Evolutionary conservation across 495 filamentous ascomycete genomes (phyloP), one percentile per base, ranked within the genome.

Genomic region (Umbilicaria muhlenbergii): DNA sequence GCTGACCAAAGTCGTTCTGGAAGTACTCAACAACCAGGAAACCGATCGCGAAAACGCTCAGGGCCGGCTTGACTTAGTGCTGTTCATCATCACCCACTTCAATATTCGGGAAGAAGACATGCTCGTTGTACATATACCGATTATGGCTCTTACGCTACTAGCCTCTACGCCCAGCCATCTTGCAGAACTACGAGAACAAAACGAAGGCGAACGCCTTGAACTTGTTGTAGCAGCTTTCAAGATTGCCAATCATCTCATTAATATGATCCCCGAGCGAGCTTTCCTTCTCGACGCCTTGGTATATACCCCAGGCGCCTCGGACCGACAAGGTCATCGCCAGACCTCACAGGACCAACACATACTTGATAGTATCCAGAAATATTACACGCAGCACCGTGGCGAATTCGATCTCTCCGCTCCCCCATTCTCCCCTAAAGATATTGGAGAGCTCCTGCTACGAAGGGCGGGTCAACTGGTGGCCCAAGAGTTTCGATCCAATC

Each of bases 51-150:
- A 78, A 74, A 40, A 50, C 58, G 33, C 43, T 59, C 46, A 51
- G 41, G 42, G 45, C 19, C 51, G 62, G 43, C 65, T 98, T 41
- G 70, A 74, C 16, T 68, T 94, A 21, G 78, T 86, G 39, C 73
- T 71, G 35, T 99, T 96, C 56, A 78, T 94, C 34, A 64, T 95
- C 46, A 65, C 73, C 3, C 77, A 86, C 45, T 99, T 96, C 70
- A 96, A 95, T 62, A 72, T 96, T 32, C 76, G 79, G 40, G 91
- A 96, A 58, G 89, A 96, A 57, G 91, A 99, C 55, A 96, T 99
- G 91, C 58, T 93, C 32, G 66, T 81, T 24, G 61, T 81, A 3
- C 91, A 99, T 62, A 78, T 85, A 31, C 91, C 91, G 38, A 59
- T 91, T 14, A 65, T 83, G 42, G 73, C 74, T 13, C 56, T 94